Evolutionary conservation across 805 yeast genomes (phyloP), one percentile per base, ranked within the genome.

Genomic region (Schizosaccharomyces octosporus): DNA sequence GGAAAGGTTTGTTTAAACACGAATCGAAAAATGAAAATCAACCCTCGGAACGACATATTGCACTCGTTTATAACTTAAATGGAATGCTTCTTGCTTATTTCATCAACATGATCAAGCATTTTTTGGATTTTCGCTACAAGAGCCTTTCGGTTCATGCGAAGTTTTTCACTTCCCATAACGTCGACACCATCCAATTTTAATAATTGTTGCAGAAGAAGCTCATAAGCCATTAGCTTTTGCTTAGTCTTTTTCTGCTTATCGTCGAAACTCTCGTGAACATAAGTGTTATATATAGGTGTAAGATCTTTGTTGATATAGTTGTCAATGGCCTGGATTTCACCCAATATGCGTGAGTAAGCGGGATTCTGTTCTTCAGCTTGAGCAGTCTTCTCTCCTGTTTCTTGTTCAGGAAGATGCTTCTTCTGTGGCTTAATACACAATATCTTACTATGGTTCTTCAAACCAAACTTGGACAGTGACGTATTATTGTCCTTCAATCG

Each of bases 181-280:
- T 64, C 66, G 17, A 64, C 58, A 5, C 45, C 64, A 60, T 64
- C 65, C 48, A 64, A 48, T 13, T 59, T 60, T 6, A 64, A 63
- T 42, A 64, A 55, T 54, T 58, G 64, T 27, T 61, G 65, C 4
- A 64, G 58, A 3, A 64, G 48, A 9, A 64, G 27, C 27, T 57
- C 60, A 31, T 24, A 17, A 15, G 36, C 21, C 60, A 36, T 36
- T 7, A 39, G 27, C n/a, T 57, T 36, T n/a, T 31, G 48, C 31
- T 57, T 21, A n/a, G 9, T 2, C 21, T 36, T 27, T 19, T 57
- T 31, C 29, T 36, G 19, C n/a, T 39, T 39, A 36, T 29, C 60
- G n/a, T 39, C 29, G 7, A 43, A 36, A n/a, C 45, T 39, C n/a
- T 27, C n/a, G 9, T 57, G 27, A 24, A 51, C n/a, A 29, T 51